Conservation (phyloP, 805 yeast genomes). For the Naumovozyma baii region DNA sequence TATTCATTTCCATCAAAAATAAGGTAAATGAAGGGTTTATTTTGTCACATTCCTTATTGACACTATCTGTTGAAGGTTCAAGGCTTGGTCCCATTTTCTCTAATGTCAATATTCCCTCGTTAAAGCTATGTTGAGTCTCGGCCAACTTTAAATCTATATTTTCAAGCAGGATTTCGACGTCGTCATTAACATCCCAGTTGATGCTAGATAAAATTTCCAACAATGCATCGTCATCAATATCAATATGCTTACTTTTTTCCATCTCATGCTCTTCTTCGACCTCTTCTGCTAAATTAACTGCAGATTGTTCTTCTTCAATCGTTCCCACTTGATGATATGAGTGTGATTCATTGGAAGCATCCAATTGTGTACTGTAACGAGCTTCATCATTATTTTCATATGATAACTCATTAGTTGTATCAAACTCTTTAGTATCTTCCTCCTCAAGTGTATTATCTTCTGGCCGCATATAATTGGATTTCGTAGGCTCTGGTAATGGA, state of each 20-base stretch:
- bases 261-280: neutral
- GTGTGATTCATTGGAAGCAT: slow-evolving; percentile 9
- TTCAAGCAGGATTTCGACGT: slow-evolving; percentile 45
- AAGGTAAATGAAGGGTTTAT: slow-evolving; percentile 46
- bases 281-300: slow-evolving; percentile 13
- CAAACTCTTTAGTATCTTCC: neutral
- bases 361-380: slow-evolving; percentile 18
- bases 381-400: slow-evolving; percentile 29
- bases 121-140: slow-evolving; percentile 51
- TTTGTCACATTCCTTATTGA: slow-evolving; percentile 44
- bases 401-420: slow-evolving; percentile 25
- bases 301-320: slow-evolving; percentile 27
- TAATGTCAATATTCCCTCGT: slow-evolving; percentile 45
- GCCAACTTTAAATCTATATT: slow-evolving; percentile 52
- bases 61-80: slow-evolving; percentile 33
- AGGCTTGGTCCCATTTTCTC: slow-evolving; percentile 37
- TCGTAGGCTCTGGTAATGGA: neutral
- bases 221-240: slow-evolving; percentile 27
- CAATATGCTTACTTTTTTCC: slow-evolving; percentile 15
- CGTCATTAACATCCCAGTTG: slow-evolving; percentile 65
- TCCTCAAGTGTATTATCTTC: slow-evolving; percentile 1
- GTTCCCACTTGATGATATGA: slow-evolving; percentile 26
- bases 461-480: neutral
- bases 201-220: slow-evolving; percentile 64
- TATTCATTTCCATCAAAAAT: slow-evolving; percentile 51